Evolutionary conservation across 1,284 basidiomycete genomes (phyloP).

Genomic region (Marasmius oreades): DNA sequence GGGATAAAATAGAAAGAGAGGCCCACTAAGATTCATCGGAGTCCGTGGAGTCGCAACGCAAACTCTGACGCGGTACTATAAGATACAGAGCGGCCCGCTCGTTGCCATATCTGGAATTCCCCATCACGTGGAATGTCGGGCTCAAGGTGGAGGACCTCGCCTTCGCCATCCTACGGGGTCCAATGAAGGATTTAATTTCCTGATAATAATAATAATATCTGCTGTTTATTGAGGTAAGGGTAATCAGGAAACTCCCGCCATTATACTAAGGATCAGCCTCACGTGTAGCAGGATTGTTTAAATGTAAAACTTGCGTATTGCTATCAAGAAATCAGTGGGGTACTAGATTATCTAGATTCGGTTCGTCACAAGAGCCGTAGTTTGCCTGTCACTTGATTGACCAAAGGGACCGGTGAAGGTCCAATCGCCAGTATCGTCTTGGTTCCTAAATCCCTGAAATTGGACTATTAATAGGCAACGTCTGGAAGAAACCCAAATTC

Average conservation of each 20-base stretch:
- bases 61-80: background rate
- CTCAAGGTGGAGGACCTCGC: too few species aligned
- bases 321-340: background rate
- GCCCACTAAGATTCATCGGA: background rate
- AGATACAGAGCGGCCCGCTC: background rate
- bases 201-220: too few species aligned
- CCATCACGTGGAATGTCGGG: too few species aligned
- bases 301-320: conserved; percentile 19
- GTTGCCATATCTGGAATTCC: background rate
- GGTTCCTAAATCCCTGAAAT: conserved; percentile 61
- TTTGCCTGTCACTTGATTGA: conserved; percentile 90
- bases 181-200: too few species aligned
- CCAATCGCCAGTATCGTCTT: conserved; percentile 94
- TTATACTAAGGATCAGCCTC: background rate
- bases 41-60: background rate
- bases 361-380: conserved; percentile 52
- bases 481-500: conserved; percentile 15
- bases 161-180: too few species aligned
- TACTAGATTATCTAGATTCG: background rate
- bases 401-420: conserved; percentile 77
- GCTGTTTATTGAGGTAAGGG: too few species aligned
- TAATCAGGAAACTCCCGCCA: background rate
- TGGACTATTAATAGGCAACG: background rate
- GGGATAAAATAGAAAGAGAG: background rate
- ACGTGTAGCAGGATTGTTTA: conserved; percentile 6